These are phyloP conservation scores for Fusarium succisae DNA, from an alignment of 2,329 filamentous ascomycete species.

Conservation along the genomic window DNA sequence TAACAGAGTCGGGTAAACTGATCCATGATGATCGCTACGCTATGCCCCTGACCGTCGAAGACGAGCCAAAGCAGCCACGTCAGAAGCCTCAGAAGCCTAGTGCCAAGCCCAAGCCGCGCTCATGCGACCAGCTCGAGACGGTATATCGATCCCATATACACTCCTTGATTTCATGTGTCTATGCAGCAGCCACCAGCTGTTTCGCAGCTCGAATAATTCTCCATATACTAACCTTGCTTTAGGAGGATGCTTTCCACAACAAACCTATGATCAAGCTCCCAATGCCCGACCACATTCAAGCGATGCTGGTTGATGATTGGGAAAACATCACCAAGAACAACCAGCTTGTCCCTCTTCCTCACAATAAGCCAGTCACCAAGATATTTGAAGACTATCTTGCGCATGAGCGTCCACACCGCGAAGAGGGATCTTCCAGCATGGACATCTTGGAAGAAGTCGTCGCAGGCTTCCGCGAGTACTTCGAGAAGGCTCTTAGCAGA, in stretches of 20 bases:
- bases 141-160: conserved; percentile 19
- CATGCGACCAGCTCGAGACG: conserved; percentile 15
- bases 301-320: conserved; percentile 96
- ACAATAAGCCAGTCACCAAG: conserved; percentile 75
- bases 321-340: conserved; percentile 97
- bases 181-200: background rate
- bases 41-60: conserved; percentile 3
- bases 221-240: conserved; percentile 26
- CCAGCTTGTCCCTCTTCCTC: conserved; percentile 86
- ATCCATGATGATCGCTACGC: conserved; percentile 18
- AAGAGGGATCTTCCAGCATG: conserved; percentile 72
- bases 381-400: conserved; percentile 85
- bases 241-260: conserved; percentile 90
- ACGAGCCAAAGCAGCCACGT: conserved; percentile 16
- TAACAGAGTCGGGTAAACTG: conserved; percentile 11
- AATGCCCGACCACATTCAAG: conserved; percentile 90
- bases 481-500: conserved; percentile 87
- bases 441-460: conserved; percentile 93
- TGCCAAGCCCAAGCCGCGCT: conserved; percentile 20
- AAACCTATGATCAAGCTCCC: conserved; percentile 87
- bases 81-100: background rate
- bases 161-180: background rate
- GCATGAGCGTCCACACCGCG: conserved; percentile 73
- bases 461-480: conserved; percentile 88
- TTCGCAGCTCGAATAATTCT: background rate